Percentiles rank a stretch among this genome's conserved stretches.
Conservation (phyloP, 2,329 filamentous ascomycete species). For the Cladosporium sp. region DNA sequence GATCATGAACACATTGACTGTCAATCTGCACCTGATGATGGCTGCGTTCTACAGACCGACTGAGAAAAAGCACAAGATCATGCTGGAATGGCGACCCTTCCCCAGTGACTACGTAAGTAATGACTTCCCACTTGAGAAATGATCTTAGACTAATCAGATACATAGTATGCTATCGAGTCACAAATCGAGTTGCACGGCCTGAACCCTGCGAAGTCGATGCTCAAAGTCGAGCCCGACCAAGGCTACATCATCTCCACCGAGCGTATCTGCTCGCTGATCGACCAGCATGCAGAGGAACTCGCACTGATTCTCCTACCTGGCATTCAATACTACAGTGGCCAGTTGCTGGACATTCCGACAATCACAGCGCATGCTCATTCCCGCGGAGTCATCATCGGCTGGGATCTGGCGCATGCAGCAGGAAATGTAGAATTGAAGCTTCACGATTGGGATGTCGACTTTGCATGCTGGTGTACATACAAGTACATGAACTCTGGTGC, state of each 20-base stretch:
- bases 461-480: slow-evolving; percentile 91
- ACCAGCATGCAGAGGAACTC: slow-evolving; percentile 69
- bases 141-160: background rate
- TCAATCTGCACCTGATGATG: slow-evolving; percentile 80
- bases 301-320: slow-evolving; percentile 80
- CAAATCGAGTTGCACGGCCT: slow-evolving; percentile 73
- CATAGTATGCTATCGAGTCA: slow-evolving; percentile 77
- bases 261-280: slow-evolving; percentile 70
- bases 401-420: slow-evolving; percentile 84
- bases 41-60: slow-evolving; percentile 78
- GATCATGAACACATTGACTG: slow-evolving; percentile 82
- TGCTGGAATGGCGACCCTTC: slow-evolving; percentile 85
- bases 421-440: slow-evolving; percentile 78
- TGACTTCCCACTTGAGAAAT: too few relatives aligned
- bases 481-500: slow-evolving; percentile 91
- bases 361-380: slow-evolving; percentile 77
- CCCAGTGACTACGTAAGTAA: slow-evolving; percentile 73
- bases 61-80: slow-evolving; percentile 69
- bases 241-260: slow-evolving; percentile 66
- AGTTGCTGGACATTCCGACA: slow-evolving; percentile 76
- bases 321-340: slow-evolving; percentile 90
- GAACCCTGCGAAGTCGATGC: slow-evolving; percentile 66
- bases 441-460: slow-evolving; percentile 89
- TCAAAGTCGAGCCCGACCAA: slow-evolving; percentile 66
- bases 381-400: slow-evolving; percentile 72